These are phyloP conservation scores for Pseudopithomyces maydicus DNA, from an alignment of 2,329 filamentous ascomycete genomes.

Conservation along the genomic window DNA sequence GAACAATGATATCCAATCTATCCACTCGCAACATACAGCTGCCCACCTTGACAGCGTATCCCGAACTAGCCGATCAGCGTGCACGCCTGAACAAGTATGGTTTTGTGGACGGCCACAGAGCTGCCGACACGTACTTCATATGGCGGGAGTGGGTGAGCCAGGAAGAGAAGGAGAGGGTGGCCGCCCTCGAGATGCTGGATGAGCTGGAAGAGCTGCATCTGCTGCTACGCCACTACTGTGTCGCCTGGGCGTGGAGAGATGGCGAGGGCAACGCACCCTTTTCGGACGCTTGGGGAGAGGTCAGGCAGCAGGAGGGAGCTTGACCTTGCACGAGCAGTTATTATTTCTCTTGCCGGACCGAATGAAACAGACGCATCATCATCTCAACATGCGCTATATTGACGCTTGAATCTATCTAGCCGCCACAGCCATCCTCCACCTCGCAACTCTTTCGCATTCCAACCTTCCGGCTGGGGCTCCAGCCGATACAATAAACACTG, in stretches of 20 bases:
- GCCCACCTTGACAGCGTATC: constrained; percentile 79
- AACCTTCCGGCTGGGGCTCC: not conserved
- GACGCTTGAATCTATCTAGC: not conserved
- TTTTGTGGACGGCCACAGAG: constrained; percentile 62
- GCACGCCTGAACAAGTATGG: constrained; percentile 69
- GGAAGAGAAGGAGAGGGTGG: constrained; percentile 78
- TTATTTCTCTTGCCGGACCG: not conserved
- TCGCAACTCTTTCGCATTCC: not conserved
- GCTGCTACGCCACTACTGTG: constrained; percentile 84
- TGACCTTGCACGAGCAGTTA: not conserved
- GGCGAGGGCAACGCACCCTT: constrained; percentile 37
- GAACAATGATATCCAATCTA: constrained; percentile 90
- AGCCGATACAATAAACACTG: not conserved
- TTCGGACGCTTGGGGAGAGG: constrained; percentile 36
- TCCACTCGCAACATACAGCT: constrained; percentile 80
- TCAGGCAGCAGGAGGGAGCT: constrained; percentile 22
- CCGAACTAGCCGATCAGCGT: constrained; percentile 70
- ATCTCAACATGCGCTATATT: not conserved
- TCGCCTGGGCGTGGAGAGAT: constrained; percentile 85
- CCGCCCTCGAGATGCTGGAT: constrained; percentile 83
- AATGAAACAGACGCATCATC: not conserved
- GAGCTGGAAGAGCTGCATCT: constrained; percentile 95
- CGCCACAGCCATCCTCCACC: not conserved
- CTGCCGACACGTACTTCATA: constrained; percentile 68
- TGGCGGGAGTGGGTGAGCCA: constrained; percentile 76